Evolutionary conservation across 129 eudicot genomes (phyloP).

Genomic region (Calendula officinalis): DNA sequence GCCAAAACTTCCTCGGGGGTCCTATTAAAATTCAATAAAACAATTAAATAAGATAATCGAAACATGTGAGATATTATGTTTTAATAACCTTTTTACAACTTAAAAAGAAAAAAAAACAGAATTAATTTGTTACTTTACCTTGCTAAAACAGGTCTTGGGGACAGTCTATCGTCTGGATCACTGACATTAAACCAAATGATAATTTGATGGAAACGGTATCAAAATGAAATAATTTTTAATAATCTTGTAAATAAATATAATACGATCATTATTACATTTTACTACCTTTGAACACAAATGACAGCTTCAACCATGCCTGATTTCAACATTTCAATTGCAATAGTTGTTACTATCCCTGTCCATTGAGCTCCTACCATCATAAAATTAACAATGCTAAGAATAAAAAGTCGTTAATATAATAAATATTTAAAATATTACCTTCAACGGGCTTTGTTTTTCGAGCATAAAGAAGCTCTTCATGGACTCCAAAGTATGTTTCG

Average conservation of each 20-base stretch:
- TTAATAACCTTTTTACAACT: neutral
- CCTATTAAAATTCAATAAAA: conserved; percentile 40
- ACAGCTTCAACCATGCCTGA: conserved; percentile 98
- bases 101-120: neutral
- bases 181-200: conserved; percentile 34
- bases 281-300: conserved; percentile 91
- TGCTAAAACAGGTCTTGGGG: conserved; percentile 90
- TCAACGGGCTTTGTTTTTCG: conserved; percentile 78
- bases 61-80: neutral
- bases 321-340: conserved; percentile 93
- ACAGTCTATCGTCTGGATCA: conserved; percentile 92
- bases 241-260: neutral
- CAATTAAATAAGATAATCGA: neutral
- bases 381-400: neutral
- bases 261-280: no score
- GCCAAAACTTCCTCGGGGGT: conserved; percentile 98
- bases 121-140: conserved; percentile 44
- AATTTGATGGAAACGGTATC: conserved; percentile 4
- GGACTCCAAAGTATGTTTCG: conserved; percentile 82
- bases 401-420: neutral
- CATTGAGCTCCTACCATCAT: conserved; percentile 80
- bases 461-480: conserved; percentile 82
- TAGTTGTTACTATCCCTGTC: conserved; percentile 98
- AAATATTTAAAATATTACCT: conserved; percentile 38
- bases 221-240: conserved; percentile 3